Conservation (phyloP, 228 moss, liverwort and hornwort species). For the Sphagnum magellanicum region DNA sequence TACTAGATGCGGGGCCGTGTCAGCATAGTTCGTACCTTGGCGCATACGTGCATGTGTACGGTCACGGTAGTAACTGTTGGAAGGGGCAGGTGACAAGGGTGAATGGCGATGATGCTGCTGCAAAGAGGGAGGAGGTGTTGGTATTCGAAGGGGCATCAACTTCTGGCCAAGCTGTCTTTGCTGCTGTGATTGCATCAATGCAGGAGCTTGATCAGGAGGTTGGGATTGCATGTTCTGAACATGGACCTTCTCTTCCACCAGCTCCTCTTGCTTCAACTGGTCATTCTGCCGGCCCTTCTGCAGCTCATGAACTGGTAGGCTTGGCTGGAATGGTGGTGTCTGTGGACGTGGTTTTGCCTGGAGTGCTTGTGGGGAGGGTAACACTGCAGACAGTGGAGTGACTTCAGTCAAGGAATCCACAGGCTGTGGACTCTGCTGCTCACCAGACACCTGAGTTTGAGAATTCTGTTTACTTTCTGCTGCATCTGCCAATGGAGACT, state of each 20-base stretch:
- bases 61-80: slow-evolving; percentile 23
- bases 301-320: slow-evolving; percentile 31
- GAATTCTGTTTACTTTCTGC: slow-evolving; percentile 18
- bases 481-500: slow-evolving; percentile 5
- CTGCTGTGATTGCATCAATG: slow-evolving; percentile 48
- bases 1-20: slow-evolving; percentile 40
- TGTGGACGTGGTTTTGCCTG: slow-evolving; percentile 33
- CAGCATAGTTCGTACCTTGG: slow-evolving; percentile 32
- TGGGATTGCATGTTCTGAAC: slow-evolving; percentile 52
- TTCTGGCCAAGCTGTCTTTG: slow-evolving; percentile 43
- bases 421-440: slow-evolving; percentile 25
- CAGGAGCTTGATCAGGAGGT: slow-evolving; percentile 34
- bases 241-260: slow-evolving; percentile 48
- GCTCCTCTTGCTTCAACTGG: slow-evolving; percentile 41
- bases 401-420: slow-evolving; percentile 15
- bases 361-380: slow-evolving; percentile 13
- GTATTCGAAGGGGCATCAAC: slow-evolving; percentile 49
- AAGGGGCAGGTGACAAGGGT: slow-evolving; percentile 26
- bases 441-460: slow-evolving; percentile 19
- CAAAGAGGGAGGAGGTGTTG: slow-evolving; percentile 50
- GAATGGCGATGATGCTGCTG: slow-evolving; percentile 61
- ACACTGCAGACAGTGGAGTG: slow-evolving; percentile 19
- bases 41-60: slow-evolving; percentile 24
- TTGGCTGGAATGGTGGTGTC: slow-evolving; percentile 27
- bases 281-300: slow-evolving; percentile 42